These are phyloP conservation scores for Phaseolus coccineus DNA, from an alignment of 331 rosid species.

Conservation along the genomic window DNA sequence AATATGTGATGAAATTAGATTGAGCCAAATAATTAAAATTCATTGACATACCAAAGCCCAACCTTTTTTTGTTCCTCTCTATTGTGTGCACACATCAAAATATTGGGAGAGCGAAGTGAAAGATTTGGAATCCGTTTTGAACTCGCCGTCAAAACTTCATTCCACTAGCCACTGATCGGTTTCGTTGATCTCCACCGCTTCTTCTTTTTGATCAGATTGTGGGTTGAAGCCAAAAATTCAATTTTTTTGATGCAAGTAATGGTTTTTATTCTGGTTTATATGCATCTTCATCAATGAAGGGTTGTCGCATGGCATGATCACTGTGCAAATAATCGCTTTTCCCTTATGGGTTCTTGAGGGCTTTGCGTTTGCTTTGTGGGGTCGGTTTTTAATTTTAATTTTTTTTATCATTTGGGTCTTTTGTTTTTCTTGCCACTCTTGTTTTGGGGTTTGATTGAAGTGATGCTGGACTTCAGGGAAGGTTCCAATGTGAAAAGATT, in stretches of 20 bases:
- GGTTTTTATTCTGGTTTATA: conserved; percentile 52
- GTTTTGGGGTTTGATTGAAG: conserved; percentile 47
- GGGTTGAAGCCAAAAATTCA: conserved; percentile 4
- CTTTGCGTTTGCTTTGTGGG: conserved; percentile 49
- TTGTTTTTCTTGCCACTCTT: neutral
- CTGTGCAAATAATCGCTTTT: conserved; percentile 42
- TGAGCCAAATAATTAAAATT: conserved; percentile 14
- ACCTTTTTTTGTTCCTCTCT: neutral
- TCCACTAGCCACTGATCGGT: conserved; percentile 56
- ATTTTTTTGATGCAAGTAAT: conserved; percentile 44
- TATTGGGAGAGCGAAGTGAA: conserved; percentile 45
- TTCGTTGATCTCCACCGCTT: conserved; percentile 49
- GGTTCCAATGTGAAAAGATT: conserved; percentile 46
- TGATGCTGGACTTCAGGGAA: conserved; percentile 83
- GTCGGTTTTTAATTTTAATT: conserved; percentile 40
- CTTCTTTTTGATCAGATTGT: conserved; percentile 43
- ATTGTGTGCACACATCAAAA: conserved; percentile 37
- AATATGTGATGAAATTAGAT: neutral
- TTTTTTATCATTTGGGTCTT: neutral
- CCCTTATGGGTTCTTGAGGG: conserved; percentile 53
- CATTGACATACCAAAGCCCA: conserved; percentile 26
- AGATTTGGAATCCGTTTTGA: conserved; percentile 56
- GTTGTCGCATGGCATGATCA: conserved; percentile 44
- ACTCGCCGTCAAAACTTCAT: conserved; percentile 54
- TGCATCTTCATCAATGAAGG: conserved; percentile 52